Evolutionary conservation across 2,329 filamentous ascomycete genomes (phyloP).

Genomic region (Trichoderma oligosporum): DNA sequence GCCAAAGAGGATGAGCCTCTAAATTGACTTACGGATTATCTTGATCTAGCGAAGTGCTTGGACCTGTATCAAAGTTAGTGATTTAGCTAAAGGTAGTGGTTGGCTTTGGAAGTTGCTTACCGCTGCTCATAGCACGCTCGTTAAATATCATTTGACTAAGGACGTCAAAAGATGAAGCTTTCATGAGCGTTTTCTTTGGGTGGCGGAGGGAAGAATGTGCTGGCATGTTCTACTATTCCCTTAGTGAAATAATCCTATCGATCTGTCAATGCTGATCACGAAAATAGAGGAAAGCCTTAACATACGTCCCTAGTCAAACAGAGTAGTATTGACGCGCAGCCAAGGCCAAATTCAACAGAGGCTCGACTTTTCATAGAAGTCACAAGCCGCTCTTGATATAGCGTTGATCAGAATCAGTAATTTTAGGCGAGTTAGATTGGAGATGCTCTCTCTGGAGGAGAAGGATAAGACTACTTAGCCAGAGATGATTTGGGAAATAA

Average conservation of each 20-base stretch:
- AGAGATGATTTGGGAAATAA: no score
- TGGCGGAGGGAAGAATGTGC: not conserved
- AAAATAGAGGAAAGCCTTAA: no score
- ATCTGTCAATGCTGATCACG: not conserved
- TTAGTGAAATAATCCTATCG: not conserved
- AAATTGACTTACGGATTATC: not conserved
- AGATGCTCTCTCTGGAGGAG: no score
- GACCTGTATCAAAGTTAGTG: not conserved
- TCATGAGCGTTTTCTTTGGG: conserved; percentile 13
- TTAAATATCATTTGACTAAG: not conserved
- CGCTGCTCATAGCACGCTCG: not conserved
- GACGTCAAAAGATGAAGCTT: conserved; percentile 14
- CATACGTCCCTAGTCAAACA: not conserved
- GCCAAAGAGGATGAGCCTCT: not conserved
- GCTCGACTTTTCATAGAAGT: not conserved
- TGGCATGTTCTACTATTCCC: conserved; percentile 7
- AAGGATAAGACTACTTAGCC: no score
- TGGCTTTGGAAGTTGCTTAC: not conserved
- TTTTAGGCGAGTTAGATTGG: no score
- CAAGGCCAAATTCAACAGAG: not conserved
- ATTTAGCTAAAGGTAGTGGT: not conserved
- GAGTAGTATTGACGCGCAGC: not conserved
- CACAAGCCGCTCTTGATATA: no score
- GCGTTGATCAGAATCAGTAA: no score
- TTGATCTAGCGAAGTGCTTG: not conserved